phyloP scores from a whole-genome alignment of 1,284 basidiomycete species.

The Apiotrichum akiyoshidainum region DNA sequence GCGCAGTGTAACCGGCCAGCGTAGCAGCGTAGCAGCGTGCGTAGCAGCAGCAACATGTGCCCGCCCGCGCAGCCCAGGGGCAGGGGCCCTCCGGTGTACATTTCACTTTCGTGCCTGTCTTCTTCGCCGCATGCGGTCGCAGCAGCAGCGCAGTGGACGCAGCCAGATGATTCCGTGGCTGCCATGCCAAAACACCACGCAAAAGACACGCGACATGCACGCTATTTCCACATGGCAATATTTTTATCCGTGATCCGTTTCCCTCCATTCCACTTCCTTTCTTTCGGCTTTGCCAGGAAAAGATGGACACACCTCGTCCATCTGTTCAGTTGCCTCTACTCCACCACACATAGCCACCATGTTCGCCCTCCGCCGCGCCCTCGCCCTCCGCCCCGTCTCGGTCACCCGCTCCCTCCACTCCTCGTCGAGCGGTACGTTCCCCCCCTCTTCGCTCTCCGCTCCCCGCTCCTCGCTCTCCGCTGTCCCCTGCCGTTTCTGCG shows the following conservation, averaged over 20 bases:
- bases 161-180: no score
- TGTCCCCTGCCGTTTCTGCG: background rate
- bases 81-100: no score
- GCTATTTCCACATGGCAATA: background rate
- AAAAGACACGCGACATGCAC: no score
- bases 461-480: background rate
- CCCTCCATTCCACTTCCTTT: background rate
- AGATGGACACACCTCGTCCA: background rate
- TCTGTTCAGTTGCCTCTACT: background rate
- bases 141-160: no score
- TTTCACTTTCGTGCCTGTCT: no score
- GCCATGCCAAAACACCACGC: no score
- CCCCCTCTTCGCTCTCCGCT: background rate
- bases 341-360: conserved; percentile 6
- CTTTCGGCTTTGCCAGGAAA: background rate
- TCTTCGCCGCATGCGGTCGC: no score
- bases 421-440: conserved; percentile 8
- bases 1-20: no score
- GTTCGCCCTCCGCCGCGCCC: conserved; percentile 20
- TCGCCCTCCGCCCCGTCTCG: conserved; percentile 2
- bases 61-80: no score
- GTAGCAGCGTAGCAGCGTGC: no score
- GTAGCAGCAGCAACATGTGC: no score
- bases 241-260: background rate
- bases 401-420: conserved; percentile 17